Evolutionary conservation across 345 rosid species (phyloP).

Genomic region (Diplotaxis tenuifolia): DNA sequence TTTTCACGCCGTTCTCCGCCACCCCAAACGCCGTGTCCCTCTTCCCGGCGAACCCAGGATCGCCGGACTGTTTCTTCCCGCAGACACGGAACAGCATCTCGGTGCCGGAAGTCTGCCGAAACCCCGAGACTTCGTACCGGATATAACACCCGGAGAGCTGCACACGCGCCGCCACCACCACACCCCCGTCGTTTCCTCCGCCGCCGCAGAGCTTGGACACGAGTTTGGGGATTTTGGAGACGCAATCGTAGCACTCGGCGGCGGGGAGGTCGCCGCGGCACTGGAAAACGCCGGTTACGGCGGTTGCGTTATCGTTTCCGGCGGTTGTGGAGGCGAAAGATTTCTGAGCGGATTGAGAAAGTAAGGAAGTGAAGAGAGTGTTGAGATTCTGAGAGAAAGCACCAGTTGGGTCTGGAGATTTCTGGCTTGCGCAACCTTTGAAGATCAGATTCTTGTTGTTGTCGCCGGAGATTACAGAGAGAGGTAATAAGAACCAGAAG

Average conservation of each 20-base stretch:
- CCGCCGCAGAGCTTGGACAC: constrained; percentile 58
- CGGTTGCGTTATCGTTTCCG: constrained; percentile 52
- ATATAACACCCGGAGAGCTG: constrained; percentile 68
- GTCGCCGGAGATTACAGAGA: constrained; percentile 36
- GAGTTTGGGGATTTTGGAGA: constrained; percentile 49
- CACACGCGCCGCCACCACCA: constrained; percentile 57
- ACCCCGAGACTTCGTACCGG: constrained; percentile 58
- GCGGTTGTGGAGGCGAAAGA: constrained; percentile 46
- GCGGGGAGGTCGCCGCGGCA: constrained; percentile 83
- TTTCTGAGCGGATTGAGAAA: constrained; percentile 58
- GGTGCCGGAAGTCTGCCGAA: constrained; percentile 47
- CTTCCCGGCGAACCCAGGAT: constrained; percentile 37
- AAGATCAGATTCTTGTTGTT: constrained; percentile 55
- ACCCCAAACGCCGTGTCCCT: constrained; percentile 50
- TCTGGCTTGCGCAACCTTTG: constrained; percentile 75
- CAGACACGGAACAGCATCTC: constrained; percentile 58
- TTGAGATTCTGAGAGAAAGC: constrained; percentile 60
- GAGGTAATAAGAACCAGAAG: constrained; percentile 16
- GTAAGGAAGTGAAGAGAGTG: constrained; percentile 47
- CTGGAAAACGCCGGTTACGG: constrained; percentile 67
- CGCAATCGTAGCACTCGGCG: constrained; percentile 56
- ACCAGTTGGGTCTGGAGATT: constrained; percentile 59
- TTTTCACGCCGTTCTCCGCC: constrained; percentile 51
- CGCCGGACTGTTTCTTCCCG: constrained; percentile 40
- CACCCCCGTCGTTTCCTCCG: background rate